A percentile compares a stretch with the other conserved stretches of the same genome.
phyloP scores from a whole-genome alignment of 2,329 filamentous ascomycete genomes.

The Fulvia fulva region DNA sequence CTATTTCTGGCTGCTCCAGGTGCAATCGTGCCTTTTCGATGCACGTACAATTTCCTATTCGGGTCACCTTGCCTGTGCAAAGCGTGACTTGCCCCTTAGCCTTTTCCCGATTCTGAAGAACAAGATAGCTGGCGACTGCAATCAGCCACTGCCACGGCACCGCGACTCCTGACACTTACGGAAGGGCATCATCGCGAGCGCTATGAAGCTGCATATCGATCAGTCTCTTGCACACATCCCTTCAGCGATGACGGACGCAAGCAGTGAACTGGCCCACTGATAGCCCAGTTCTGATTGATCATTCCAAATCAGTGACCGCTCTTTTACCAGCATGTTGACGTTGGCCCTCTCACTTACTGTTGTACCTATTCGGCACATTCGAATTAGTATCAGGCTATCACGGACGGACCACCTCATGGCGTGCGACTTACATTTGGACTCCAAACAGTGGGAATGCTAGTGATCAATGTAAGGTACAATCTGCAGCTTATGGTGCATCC shows the following conservation, averaged over 20 bases:
- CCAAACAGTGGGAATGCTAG: slow-evolving; percentile 41
- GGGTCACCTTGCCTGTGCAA: slow-evolving; percentile 37
- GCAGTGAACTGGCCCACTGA: slow-evolving; percentile 48
- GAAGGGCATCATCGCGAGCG: slow-evolving; percentile 47
- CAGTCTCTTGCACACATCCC: background rate
- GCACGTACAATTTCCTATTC: slow-evolving; percentile 25
- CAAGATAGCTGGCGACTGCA: slow-evolving; percentile 36
- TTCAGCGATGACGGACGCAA: slow-evolving; percentile 23
- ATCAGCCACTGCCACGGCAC: slow-evolving; percentile 25
- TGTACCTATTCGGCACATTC: slow-evolving; percentile 18
- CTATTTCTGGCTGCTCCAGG: slow-evolving; percentile 12
- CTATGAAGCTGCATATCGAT: slow-evolving; percentile 37
- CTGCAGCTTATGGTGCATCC: slow-evolving; percentile 13
- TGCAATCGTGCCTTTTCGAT: slow-evolving; percentile 3
- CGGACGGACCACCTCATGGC: background rate
- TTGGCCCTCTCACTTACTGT: slow-evolving; percentile 38
- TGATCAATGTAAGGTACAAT: slow-evolving; percentile 12
- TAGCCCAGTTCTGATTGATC: slow-evolving; percentile 40
- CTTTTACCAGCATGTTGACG: slow-evolving; percentile 28
- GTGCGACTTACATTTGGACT: slow-evolving; percentile 44
- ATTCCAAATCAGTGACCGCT: slow-evolving; percentile 41
- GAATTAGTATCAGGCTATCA: background rate
- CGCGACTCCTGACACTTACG: slow-evolving; percentile 28
- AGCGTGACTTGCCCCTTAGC: slow-evolving; percentile 46
- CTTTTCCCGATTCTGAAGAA: slow-evolving; percentile 49